Evolutionary conservation across 441 rosid species (phyloP), one percentile per base, ranked within the genome.

Genomic region (Biscutella laevigata): DNA sequence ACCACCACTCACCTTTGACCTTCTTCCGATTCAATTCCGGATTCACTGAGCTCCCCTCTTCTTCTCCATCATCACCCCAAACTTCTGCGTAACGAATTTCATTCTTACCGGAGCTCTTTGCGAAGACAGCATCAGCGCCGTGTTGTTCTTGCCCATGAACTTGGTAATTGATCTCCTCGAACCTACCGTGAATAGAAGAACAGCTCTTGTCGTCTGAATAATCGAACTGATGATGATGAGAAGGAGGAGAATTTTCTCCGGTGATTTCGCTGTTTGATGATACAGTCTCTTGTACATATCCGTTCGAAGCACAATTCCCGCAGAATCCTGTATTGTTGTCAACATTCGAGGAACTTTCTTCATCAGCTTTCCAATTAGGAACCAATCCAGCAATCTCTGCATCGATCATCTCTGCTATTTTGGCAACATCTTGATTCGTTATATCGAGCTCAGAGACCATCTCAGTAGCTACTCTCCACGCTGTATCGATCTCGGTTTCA

Each of bases 391-490:
- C 63, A 26, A 92, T 78, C 71, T 88, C 95, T n/a, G 73, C 70
- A 49, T 88, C 99, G 19, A 92, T 92, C 84, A 86, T 88, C 30
- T 86, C 90, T 10, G 97, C 90, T 64, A 92, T 88, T 67, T 74
- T 82, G 10, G 53, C 60, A 24, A 78, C 90, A 48, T 88, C 95
- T 73, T 92, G 95, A 53, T 79, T 84, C 36, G 71, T 71, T n/a
- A 92, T 71, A 35, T 81, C 95, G 7, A 92, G 82, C 52, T 88
- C 97, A 0, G 82, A 70, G 12, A 92, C 76, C 99, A 92, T 92
- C 78, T 92, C 99, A 6, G 81, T 48, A 7, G 94, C 95, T 32
- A 92, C 99, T 64, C 83, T 81, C 39, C 77, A 40, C 7, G 95
- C 95, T 8, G 90, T 86, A 57, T 92, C 99, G 1, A 45, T 73